phyloP scores from a whole-genome alignment of 2,329 filamentous ascomycete genomes.

The Fusarium clavum region DNA sequence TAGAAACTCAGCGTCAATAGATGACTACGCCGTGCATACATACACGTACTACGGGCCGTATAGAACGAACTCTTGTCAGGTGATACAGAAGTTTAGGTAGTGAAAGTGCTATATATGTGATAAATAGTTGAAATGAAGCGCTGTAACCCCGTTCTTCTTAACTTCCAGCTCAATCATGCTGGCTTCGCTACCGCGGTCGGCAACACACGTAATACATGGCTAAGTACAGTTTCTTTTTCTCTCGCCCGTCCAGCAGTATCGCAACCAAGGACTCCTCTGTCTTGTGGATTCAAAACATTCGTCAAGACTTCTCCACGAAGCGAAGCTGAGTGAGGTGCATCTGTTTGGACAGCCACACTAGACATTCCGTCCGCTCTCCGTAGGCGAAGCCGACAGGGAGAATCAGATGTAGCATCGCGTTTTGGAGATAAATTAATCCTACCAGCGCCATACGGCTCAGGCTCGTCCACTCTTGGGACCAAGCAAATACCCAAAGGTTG shows the following conservation, averaged over 20 bases:
- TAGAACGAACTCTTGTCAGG: neutral
- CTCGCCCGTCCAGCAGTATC: conserved; percentile 18
- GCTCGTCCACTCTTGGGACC: conserved; percentile 48
- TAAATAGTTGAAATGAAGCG: conserved; percentile 38
- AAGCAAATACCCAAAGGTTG: conserved; percentile 49
- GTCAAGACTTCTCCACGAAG: conserved; percentile 16
- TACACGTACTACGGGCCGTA: neutral
- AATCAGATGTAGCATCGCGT: conserved; percentile 42
- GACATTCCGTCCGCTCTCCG: conserved; percentile 25
- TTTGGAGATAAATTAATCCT: conserved; percentile 43
- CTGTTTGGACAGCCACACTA: conserved; percentile 9
- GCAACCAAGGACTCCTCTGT: conserved; percentile 18
- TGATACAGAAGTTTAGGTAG: conserved; percentile 11
- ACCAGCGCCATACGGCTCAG: conserved; percentile 50
- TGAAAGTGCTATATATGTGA: conserved; percentile 38
- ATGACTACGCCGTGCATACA: neutral
- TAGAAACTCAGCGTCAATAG: neutral
- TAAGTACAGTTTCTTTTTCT: conserved; percentile 39
- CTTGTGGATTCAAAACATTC: conserved; percentile 22
- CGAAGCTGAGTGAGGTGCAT: conserved; percentile 12
- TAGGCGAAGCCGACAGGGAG: conserved; percentile 22
- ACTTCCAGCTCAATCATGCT: conserved; percentile 19
- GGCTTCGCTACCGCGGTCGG: conserved; percentile 17
- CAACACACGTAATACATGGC: conserved; percentile 39
- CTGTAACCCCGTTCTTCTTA: conserved; percentile 33